Base-by-base conservation (phyloP, 495 filamentous ascomycete genomes). In the Neurospora sp. region DNA sequence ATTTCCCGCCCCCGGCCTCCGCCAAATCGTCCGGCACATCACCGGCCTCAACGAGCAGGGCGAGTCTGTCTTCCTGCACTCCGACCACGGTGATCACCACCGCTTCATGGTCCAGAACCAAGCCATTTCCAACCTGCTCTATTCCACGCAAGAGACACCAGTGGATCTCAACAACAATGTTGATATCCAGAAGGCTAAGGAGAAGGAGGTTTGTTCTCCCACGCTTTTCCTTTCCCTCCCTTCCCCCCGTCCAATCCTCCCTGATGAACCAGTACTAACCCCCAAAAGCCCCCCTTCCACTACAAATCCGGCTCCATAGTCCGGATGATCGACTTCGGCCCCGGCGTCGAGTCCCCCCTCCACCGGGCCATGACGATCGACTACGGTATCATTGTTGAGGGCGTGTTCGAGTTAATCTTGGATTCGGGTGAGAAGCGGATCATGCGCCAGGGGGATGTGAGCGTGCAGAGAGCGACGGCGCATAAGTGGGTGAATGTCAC, bases 371-470 rank as follows among this genome's bases (percentile, higher is more conserved):
- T 86, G 69, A 86, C 83, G 23, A 80, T 93, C 1, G 91, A 92
- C 76, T 92, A 90, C 72, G 90, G 88, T 0, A 79, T 92, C 39
- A 87, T 93, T 31, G 62, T 93, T 5, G 90, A 92, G 74, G 91
- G 91, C 0, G 76, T 85, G 75, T 76, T 89, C 27, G 86, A 85
- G 82, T 82, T 88, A 75, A 77, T 82, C 5, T 76, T 91, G 16
- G 90, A 91, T 75, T 73, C 77, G 75, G 84, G 90, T 0, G 89
- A 89, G 78, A 84, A 78, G 71, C 76, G 81, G 60, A 73, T 82
- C 0, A 78, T 91, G 84, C 78, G 83, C 72, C 77, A 79, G 23
- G 90, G 90, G 0, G 88, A 91, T 79, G 77, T 86, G 2, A 77
- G 78, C 7, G 83, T 91, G 54, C 88, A 91, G 79, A 79, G 90